Base-by-base conservation (phyloP, 495 filamentous ascomycete species). In the Aspergillus cavernicola region DNA sequence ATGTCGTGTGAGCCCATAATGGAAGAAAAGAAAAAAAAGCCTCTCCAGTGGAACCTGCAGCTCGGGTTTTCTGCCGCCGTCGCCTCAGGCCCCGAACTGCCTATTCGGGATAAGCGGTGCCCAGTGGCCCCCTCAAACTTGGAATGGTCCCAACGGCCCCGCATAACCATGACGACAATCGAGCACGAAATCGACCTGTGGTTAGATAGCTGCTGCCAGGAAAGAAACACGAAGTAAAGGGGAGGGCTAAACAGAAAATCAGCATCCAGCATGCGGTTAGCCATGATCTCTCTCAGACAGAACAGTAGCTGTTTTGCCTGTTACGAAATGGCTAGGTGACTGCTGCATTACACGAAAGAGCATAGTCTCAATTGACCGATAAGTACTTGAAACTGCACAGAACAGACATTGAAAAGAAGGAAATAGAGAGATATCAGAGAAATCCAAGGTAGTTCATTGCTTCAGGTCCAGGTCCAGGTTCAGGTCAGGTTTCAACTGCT, bases 361-460 rank as follows among this genome's bases (percentile, higher is more conserved):
- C 59, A 60, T 63, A 61, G 63, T 60, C 61, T 65, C 52, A 56
- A 64, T 64, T 66, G 51, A 58, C 60, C 58, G 47, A 54, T 64
- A 64, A 57, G 43, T 63, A 62, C 63, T 55, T 41, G 43, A 47
- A 41, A 55, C 7, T 29, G n/a, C n/a, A n/a, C 20, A 54, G 47
- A 48, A 62, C 57, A 49, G 35, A 59, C 58, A 64, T 65, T 54
- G 52, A 66, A 50, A 41, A 61, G 56, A 59, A 65, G 66, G 70
- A 68, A 65, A 57, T 59, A 57, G 47, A 66, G 63, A 69, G 68
- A 74, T 63, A 74, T 73, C 72, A 72, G 70, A 55, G n/a, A 58
- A 36, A 43, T 32, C 58, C 42, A 61, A 55, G 51, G 50, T 62
- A 63, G 68, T 72, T 71, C 76, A 71, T 71, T 69, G 59, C 72